Base-by-base conservation (phyloP, 108 stramenopile genomes). In the Cyclotella distinguenda region DNA sequence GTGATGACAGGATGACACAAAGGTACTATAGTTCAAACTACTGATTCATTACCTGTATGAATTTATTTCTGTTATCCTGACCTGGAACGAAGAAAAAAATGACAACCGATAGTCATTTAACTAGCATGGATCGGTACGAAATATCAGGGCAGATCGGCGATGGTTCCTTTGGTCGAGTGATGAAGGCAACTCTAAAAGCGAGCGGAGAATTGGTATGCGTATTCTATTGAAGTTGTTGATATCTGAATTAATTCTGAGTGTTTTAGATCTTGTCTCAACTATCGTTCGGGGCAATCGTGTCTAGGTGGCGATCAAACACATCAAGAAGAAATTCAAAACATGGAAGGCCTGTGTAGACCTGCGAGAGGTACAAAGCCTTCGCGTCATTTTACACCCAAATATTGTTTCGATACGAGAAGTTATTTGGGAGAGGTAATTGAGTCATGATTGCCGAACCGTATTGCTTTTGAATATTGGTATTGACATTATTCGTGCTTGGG, bases 71-170 rank as follows among this genome's bases (percentile, higher is more conserved):
- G n/a, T n/a, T n/a, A n/a, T n/a, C n/a, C n/a, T n/a, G n/a, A n/a
- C n/a, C n/a, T n/a, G n/a, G n/a, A n/a, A n/a, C n/a, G n/a, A n/a
- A n/a, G n/a, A n/a, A n/a, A n/a, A n/a, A n/a, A n/a, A n/a, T n/a
- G n/a, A n/a, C n/a, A n/a, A n/a, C n/a, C n/a, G n/a, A n/a, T n/a
- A n/a, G n/a, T n/a, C n/a, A n/a, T n/a, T n/a, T n/a, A n/a, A n/a
- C n/a, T n/a, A n/a, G n/a, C n/a, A 97, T 97, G 97, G 80, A 99
- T 56, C 81, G 96, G 22, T 98, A 98, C 79, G 80, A 82, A 54
- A 45, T 98, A 15, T 78, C 73, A 6, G 87, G 89, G 63, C 79
- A 82, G 26, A 78, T 99, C 13, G 99, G 99, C 11, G 92, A 97
- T 64, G 99, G 99, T 3, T 84, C 96, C 18, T 99, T 97, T 68